phyloP scores from a whole-genome alignment of 805 yeast genomes.

The Candida oleophila region DNA sequence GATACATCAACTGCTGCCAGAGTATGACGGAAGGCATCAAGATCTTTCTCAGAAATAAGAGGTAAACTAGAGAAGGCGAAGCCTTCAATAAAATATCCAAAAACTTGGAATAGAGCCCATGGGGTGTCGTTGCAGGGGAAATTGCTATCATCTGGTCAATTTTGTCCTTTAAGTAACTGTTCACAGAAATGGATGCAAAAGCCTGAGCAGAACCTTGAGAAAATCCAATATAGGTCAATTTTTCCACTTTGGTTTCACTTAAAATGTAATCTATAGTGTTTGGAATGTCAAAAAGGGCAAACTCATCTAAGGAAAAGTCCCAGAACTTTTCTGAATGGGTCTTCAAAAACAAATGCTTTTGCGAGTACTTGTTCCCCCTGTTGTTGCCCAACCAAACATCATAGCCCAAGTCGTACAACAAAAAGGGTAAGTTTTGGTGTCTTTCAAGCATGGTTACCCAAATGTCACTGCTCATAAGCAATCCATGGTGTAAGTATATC shows the following conservation, averaged over 20 bases:
- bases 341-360: constrained; percentile 55
- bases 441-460: constrained; percentile 55
- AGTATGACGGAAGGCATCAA: constrained; percentile 74
- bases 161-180: constrained; percentile 59
- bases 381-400: constrained; percentile 87
- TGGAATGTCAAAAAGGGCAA: constrained; percentile 89
- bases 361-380: constrained; percentile 75
- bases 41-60: constrained; percentile 71
- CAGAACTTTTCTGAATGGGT: constrained; percentile 58
- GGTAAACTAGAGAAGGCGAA: constrained; percentile 68
- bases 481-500: constrained; percentile 87
- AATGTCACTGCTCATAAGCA: constrained; percentile 81
- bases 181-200: constrained; percentile 73
- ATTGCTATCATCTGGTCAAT: constrained; percentile 69
- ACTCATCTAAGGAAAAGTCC: constrained; percentile 90
- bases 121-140: constrained; percentile 94
- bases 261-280: constrained; percentile 74
- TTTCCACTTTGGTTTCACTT: constrained; percentile 35
- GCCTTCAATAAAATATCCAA: constrained; percentile 74
- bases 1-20: constrained; percentile 78
- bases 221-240: constrained; percentile 78
- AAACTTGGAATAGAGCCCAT: constrained; percentile 72
- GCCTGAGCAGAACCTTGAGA: constrained; percentile 95
- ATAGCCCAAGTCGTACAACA: constrained; percentile 75
- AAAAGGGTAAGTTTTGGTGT: constrained; percentile 60